Base-by-base conservation (phyloP, 805 yeast genomes). In the Zygosaccharomyces bailii region DNA sequence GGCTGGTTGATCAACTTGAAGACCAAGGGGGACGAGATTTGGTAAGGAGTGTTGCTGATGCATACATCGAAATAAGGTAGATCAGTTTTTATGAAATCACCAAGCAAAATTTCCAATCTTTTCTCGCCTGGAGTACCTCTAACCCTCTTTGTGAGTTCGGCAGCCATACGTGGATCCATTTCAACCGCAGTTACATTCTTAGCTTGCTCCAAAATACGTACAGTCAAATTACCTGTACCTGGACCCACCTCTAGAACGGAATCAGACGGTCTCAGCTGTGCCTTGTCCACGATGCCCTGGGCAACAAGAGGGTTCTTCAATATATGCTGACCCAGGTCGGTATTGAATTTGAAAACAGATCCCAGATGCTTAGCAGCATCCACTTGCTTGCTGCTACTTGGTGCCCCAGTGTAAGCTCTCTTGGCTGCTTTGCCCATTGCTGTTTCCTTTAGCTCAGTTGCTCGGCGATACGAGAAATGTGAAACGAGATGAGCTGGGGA, bases 161-260 rank as follows among this genome's bases (percentile, higher is more conserved):
- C 98, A 2, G 98, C 99, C 99, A 93, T 93, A 70, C 97, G 75
- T n/a, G 99, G 99, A 69, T 93, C 99, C 88, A 90, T 90, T 70
- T 93, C 99, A 43, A 86, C 93, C 0, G 98, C 99, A 38, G 87
- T 78, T n/a, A 91, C 97, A 56, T 87, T 89, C 45, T 86, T 75
- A 0, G 97, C 98, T 65, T 89, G 84, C 56, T 91, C 97, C 44
- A 93, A 68, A 29, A 93, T 93, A 50, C 95, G 75, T 29, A 91
- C 95, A 0, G 99, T 93, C 68, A 93, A 74, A 60, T 93, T 93
- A 71, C 99, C 99, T 0, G 99, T 93, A 79, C 99, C 99, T 2
- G 99, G 99, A 58, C 99, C 99, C 42, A 93, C 96, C 71, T 93
- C 99, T 33, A 93, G 72, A 1, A 93, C 98, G 5, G 81, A 80